Evolutionary conservation across 169 alveolate species (phyloP).

Genomic region (Eimeria maxima): DNA sequence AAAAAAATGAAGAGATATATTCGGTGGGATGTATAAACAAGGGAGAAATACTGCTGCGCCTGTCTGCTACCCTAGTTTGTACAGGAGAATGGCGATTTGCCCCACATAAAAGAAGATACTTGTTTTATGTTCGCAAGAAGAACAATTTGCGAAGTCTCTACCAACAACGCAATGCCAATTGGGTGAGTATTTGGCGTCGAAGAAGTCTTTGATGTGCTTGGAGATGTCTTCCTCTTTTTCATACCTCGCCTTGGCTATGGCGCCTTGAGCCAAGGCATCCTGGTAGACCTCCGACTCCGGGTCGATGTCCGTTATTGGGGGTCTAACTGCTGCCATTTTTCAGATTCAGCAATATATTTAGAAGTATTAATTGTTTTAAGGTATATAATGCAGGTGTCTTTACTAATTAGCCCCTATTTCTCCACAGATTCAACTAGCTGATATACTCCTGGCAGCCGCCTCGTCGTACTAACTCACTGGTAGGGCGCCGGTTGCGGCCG

Average conservation of each 20-base stretch:
- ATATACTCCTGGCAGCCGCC: neutral
- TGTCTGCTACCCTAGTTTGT: conserved; percentile 67
- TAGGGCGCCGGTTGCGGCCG: neutral
- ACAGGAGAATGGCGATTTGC: conserved; percentile 91
- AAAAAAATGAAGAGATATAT: neutral
- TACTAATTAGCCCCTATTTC: neutral
- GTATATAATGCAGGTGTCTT: neutral
- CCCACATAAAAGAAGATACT: conserved; percentile 95
- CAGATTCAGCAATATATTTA: neutral
- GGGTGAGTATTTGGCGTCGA: conserved; percentile 94
- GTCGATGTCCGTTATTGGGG: conserved; percentile 78
- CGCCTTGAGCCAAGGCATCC: conserved; percentile 83
- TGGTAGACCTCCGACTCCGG: conserved; percentile 84
- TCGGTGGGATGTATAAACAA: neutral
- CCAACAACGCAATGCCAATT: conserved; percentile 97
- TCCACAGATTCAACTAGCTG: neutral
- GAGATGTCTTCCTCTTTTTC: conserved; percentile 93
- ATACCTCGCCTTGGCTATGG: conserved; percentile 79
- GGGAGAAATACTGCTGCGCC: neutral
- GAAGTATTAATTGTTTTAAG: neutral
- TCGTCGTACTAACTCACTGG: neutral
- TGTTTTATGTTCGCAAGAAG: conserved; percentile 93
- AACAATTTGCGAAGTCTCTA: conserved; percentile 93
- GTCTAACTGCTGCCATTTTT: conserved; percentile 69
- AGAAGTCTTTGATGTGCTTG: conserved; percentile 91